These are phyloP conservation scores for Monosporozyma yasuniensis DNA, from an alignment of 805 yeast species.

Conservation along the genomic window DNA sequence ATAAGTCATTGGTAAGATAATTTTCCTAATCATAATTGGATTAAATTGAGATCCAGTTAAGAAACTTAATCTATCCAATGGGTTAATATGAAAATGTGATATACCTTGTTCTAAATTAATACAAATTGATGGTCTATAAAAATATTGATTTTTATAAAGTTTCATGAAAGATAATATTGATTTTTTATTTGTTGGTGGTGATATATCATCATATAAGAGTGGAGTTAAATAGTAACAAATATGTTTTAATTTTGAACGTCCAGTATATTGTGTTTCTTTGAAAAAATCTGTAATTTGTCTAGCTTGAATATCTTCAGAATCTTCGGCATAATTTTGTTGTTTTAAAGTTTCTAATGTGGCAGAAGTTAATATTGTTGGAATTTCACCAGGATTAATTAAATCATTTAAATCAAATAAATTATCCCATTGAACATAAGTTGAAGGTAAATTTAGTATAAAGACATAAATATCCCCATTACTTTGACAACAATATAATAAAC, in stretches of 20 bases:
- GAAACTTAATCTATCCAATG: slow-evolving; percentile 30
- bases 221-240: slow-evolving; percentile 14
- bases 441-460: slow-evolving; percentile 21
- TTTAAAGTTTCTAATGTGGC: not conserved
- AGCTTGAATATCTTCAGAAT: not conserved
- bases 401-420: not conserved
- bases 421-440: slow-evolving; percentile 17
- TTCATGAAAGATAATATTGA: slow-evolving; percentile 1
- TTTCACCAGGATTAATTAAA: not conserved
- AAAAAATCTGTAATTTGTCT: slow-evolving; percentile 5
- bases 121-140: slow-evolving; percentile 18
- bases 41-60: slow-evolving; percentile 79
- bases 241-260: slow-evolving; percentile 14
- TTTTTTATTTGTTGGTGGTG: not conserved
- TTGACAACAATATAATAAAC: slow-evolving; percentile 21
- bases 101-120: slow-evolving; percentile 14
- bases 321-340: not conserved
- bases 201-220: not conserved
- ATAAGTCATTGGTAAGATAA: slow-evolving; percentile 15
- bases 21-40: slow-evolving; percentile 76
- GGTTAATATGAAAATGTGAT: slow-evolving; percentile 20
- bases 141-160: slow-evolving; percentile 1
- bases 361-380: not conserved
- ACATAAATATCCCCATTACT: slow-evolving; percentile 19
- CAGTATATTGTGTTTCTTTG: slow-evolving; percentile 4